These are phyloP conservation scores for Entonaema liquescens DNA, from an alignment of 495 filamentous ascomycete species.

Conservation along the genomic window DNA sequence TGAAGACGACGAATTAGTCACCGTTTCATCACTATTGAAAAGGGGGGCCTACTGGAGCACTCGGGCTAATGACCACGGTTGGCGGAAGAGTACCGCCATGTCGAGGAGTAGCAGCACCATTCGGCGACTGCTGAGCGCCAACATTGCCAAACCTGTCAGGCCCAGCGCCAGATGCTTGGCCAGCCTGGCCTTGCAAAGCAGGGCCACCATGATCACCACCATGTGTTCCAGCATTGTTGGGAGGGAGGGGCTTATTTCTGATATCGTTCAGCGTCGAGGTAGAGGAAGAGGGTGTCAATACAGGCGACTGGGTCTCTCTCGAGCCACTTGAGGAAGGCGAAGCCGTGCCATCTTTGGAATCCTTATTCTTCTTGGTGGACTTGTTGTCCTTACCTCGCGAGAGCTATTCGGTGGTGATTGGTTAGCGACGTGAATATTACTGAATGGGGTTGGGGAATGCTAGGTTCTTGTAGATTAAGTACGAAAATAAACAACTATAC, in stretches of 20 bases:
- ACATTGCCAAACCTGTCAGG: slow-evolving; percentile 57
- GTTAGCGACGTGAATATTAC: neutral
- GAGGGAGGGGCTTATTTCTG: slow-evolving; percentile 80
- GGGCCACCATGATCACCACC: slow-evolving; percentile 55
- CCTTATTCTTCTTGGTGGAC: slow-evolving; percentile 93
- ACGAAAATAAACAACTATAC: slow-evolving; percentile 50
- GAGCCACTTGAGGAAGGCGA: slow-evolving; percentile 72
- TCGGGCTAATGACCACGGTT: slow-evolving; percentile 95
- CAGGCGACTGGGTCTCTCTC: slow-evolving; percentile 65
- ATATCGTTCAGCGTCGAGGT: slow-evolving; percentile 85
- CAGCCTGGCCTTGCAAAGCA: slow-evolving; percentile 53
- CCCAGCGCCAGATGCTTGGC: slow-evolving; percentile 35
- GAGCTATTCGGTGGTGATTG: slow-evolving; percentile 68
- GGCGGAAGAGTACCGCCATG: slow-evolving; percentile 75
- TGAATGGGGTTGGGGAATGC: neutral
- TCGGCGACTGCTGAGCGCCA: slow-evolving; percentile 55
- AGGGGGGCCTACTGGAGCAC: slow-evolving; percentile 78
- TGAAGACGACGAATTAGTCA: slow-evolving; percentile 11
- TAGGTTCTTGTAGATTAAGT: neutral
- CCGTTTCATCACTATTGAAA: slow-evolving; percentile 8
- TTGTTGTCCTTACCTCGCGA: slow-evolving; percentile 93
- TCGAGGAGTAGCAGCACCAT: slow-evolving; percentile 74
- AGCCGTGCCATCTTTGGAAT: slow-evolving; percentile 77
- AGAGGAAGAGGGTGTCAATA: slow-evolving; percentile 80
- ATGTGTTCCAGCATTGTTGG: slow-evolving; percentile 68